A percentile compares a stretch with the other conserved stretches of the same genome.
Evolutionary conservation across 129 eudicot species (phyloP).

Genomic region (Deinandra increscens): DNA sequence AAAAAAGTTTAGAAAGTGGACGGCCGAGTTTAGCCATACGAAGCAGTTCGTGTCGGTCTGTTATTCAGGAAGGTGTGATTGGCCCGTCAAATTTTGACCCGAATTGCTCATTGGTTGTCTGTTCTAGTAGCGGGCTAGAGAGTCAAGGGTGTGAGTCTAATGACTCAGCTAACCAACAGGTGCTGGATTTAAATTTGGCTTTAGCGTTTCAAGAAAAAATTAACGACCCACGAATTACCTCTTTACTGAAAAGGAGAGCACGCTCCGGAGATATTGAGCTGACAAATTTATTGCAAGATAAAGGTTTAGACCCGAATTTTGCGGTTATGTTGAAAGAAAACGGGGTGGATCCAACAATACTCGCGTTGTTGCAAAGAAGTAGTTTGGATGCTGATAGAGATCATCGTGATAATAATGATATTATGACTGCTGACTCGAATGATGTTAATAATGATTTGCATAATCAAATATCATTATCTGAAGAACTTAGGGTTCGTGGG

Average conservation of each 20-base stretch:
- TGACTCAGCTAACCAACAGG: conserved; percentile 74
- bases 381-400: conserved; percentile 99
- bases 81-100: conserved; percentile 65
- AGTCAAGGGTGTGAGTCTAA: conserved; percentile 91
- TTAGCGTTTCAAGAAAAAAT: conserved; percentile 86
- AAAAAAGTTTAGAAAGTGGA: conserved; percentile 92
- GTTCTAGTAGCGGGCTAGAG: conserved; percentile 90
- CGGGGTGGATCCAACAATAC: conserved; percentile 86
- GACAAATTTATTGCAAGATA: conserved; percentile 80
- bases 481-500: conserved; percentile 89
- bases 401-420: conserved; percentile 77
- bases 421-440: conserved; percentile 52
- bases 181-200: conserved; percentile 74
- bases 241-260: conserved; percentile 67
- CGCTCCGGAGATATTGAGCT: conserved; percentile 75
- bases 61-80: conserved; percentile 73
- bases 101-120: conserved; percentile 47
- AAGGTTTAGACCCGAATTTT: conserved; percentile 96
- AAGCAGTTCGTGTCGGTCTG: conserved; percentile 85
- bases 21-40: conserved; percentile 82
- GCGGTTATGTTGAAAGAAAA: conserved; percentile 98
- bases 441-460: conserved; percentile 57
- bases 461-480: conserved; percentile 81
- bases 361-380: conserved; percentile 89
- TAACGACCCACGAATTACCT: conserved; percentile 83